A percentile compares a stretch with the other conserved stretches of the same genome.
Evolutionary conservation across 176 grass and related monocot genomes (phyloP).

Genomic region (Saccharum officinarum): DNA sequence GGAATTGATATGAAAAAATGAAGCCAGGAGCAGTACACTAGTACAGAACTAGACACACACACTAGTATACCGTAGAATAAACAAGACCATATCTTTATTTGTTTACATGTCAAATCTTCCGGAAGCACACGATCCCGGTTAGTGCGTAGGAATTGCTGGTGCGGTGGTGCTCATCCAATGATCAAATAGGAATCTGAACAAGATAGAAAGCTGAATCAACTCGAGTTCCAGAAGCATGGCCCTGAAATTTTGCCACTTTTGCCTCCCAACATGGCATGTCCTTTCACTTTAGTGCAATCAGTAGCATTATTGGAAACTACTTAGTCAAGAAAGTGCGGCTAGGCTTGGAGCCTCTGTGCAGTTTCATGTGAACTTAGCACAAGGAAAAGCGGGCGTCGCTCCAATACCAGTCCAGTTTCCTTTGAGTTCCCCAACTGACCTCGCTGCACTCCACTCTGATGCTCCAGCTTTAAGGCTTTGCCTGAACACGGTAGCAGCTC

Average conservation of each 20-base stretch:
- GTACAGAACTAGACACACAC: neutral
- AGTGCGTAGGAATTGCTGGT: constrained; percentile 11
- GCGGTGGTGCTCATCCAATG: neutral
- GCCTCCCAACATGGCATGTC: neutral
- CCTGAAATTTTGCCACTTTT: constrained; percentile 6
- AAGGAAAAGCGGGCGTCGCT: neutral
- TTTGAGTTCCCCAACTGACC: neutral
- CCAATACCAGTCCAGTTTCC: neutral
- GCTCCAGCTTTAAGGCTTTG: neutral
- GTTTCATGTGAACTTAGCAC: constrained; percentile 5
- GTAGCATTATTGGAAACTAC: constrained; percentile 5
- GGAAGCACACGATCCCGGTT: neutral
- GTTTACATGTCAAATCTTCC: neutral
- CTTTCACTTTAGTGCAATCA: neutral
- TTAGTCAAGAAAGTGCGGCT: neutral
- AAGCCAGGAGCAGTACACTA: neutral
- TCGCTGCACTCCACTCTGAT: neutral
- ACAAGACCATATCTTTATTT: constrained; percentile 26
- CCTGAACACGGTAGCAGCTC: neutral
- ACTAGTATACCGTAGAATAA: neutral
- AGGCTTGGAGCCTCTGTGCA: neutral
- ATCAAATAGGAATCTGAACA: constrained; percentile 5
- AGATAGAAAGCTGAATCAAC: constrained; percentile 6
- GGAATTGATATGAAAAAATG: neutral
- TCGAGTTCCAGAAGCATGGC: constrained; percentile 17